A percentile compares a stretch with the other conserved stretches of the same genome.
Evolutionary conservation across 2,329 filamentous ascomycete species (phyloP).

Genomic region (Colletotrichum chrysophilum): DNA sequence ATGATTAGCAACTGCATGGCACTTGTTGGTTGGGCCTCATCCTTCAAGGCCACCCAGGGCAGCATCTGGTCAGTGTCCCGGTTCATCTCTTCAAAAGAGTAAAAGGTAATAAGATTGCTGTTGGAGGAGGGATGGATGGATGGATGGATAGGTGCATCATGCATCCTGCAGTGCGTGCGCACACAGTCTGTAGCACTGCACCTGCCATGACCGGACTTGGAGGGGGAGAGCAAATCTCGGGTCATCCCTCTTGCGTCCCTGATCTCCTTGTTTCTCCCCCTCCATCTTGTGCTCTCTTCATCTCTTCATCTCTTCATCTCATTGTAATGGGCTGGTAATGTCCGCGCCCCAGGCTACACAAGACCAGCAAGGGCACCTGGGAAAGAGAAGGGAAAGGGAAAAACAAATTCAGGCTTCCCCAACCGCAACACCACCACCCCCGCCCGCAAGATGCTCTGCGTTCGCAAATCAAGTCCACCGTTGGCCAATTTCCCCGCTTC

Average conservation of each 20-base stretch:
- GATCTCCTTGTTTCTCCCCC: background rate
- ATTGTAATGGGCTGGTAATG: background rate
- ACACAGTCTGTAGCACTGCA: conserved; percentile 15
- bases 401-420: background rate
- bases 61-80: background rate
- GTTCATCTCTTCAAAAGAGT: background rate
- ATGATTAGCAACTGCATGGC: background rate
- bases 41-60: background rate
- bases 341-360: background rate
- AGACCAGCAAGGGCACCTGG: background rate
- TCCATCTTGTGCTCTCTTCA: background rate
- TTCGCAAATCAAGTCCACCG: conserved; percentile 3
- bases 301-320: background rate
- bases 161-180: conserved; percentile 12
- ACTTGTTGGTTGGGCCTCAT: background rate
- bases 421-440: background rate
- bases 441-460: background rate
- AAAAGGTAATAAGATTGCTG: background rate
- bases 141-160: background rate
- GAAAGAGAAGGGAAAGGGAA: background rate
- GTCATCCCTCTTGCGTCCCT: background rate
- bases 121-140: background rate
- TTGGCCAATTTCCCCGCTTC: conserved; percentile 3
- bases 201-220: background rate
- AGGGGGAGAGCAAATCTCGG: background rate